Evolutionary conservation across 257 asterid species (phyloP).

Genomic region (Nicotiana paniculata): DNA sequence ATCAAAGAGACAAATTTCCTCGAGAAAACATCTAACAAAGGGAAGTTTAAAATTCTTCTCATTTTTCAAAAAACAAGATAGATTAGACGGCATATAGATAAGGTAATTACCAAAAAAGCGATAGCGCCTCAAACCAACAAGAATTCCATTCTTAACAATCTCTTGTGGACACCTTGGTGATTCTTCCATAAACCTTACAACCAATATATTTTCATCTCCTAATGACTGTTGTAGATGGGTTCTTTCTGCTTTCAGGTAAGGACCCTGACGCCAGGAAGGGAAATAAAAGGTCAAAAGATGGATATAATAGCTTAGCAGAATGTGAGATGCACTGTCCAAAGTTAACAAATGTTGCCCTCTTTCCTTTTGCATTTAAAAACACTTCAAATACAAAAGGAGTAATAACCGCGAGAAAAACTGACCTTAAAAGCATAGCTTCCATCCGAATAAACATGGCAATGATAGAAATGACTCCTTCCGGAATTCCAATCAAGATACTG

Average conservation of each 20-base stretch:
- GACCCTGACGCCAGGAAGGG: constrained; percentile 50
- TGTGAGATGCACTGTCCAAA: background rate
- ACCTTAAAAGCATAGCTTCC: constrained; percentile 65
- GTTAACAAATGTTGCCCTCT: background rate
- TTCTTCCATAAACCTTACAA: constrained; percentile 49
- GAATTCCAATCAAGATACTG: constrained; percentile 67
- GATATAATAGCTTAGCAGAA: background rate
- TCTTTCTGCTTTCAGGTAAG: constrained; percentile 39
- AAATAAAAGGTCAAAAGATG: background rate
- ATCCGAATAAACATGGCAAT: constrained; percentile 37
- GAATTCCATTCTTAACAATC: constrained; percentile 47
- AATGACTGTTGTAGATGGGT: constrained; percentile 68
- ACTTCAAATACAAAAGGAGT: background rate
- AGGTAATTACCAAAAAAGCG: constrained; percentile 56
- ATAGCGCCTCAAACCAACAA: constrained; percentile 65
- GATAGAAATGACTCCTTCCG: constrained; percentile 50
- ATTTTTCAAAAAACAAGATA: background rate
- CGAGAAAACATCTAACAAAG: background rate
- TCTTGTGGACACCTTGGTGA: constrained; percentile 15
- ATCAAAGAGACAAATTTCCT: too few relatives aligned
- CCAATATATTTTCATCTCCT: constrained; percentile 64
- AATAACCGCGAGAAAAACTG: constrained; percentile 13
- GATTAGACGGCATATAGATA: background rate
- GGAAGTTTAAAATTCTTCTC: background rate
- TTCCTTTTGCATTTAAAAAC: background rate